Base-by-base conservation (phyloP, 495 filamentous ascomycete species). In the Aspergillus carlsbadensis region DNA sequence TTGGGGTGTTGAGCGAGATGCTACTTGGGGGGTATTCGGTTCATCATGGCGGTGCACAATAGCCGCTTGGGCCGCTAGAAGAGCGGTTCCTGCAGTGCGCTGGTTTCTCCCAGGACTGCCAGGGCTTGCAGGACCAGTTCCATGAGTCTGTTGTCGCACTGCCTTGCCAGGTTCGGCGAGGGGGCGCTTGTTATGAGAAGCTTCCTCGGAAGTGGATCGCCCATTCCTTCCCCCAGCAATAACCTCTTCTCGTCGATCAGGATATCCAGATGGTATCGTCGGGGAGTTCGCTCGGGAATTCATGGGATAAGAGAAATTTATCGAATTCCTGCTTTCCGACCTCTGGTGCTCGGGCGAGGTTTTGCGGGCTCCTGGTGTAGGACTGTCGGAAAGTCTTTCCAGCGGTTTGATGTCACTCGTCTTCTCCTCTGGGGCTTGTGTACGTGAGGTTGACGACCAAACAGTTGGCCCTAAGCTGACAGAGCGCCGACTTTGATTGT, bases 251-350 rank as follows among this genome's bases (percentile, higher is more conserved):
- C 41, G 56, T 1, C 47, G 48, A 58, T 66, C 61, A 11, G 57
- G 44, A 52, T 58, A 47, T 31, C 65, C 61, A 13, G 33, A n/a
- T 6, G 54, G 39, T 11, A 60, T 52, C n/a, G 62, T 68, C 14
- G 72, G 75, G 36, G 79, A 78, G 26, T 61, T 78, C 1, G 71
- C 68, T 4, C 77, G 76, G 17, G 81, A 72, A 61, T 80, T 80
- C 63, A 84, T 85, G 3, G 91, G 91, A 36, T 91, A 90, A 6
- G 92, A 96, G 63, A 94, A 95, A 70, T 96, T 96, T 61, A 93
- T 77, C 3, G 88, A 91, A 39, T 76, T 82, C 60, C 83, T 76
- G 64, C 84, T 90, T 15, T 72, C 76, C 10, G 87, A 78, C 52
- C 84, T 72, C 15, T 81, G 84, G 49, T 72, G 33, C 54, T 82